These are phyloP conservation scores for Leonotis leonurus DNA, from an alignment of 257 asterid genomes.

Conservation along the genomic window DNA sequence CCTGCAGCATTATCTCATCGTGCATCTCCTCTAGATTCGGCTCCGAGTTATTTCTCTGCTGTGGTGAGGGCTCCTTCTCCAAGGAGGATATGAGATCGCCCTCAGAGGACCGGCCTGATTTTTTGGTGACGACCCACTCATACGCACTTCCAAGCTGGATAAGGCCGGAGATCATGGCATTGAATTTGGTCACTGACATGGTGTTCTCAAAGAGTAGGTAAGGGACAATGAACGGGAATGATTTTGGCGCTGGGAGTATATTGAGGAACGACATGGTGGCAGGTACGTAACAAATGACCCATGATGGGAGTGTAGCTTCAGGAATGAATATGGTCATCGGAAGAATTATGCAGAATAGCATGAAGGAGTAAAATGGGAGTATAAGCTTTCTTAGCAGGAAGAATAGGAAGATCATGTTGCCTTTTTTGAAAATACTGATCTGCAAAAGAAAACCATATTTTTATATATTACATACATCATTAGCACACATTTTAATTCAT, in stretches of 20 bases:
- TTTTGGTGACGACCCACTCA: constrained; percentile 89
- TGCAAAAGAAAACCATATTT: constrained; percentile 21
- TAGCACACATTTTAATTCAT: no score
- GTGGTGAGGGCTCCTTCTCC: constrained; percentile 41
- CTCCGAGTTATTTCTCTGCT: constrained; percentile 35
- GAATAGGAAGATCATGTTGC: constrained; percentile 48
- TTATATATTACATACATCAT: no score
- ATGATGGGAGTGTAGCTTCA: constrained; percentile 75
- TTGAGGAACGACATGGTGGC: constrained; percentile 71
- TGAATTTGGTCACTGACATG: constrained; percentile 92
- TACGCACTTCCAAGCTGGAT: constrained; percentile 89
- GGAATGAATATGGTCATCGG: constrained; percentile 93
- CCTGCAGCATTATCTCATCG: constrained; percentile 40
- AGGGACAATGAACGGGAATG: constrained; percentile 86
- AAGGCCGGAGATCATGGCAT: constrained; percentile 93
- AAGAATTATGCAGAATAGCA: constrained; percentile 78
- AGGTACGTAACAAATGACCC: constrained; percentile 83
- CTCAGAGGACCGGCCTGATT: constrained; percentile 84
- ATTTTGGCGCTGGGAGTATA: constrained; percentile 73
- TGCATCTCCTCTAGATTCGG: constrained; percentile 34
- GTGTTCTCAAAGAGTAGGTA: constrained; percentile 87
- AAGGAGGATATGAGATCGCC: constrained; percentile 48
- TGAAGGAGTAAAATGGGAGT: constrained; percentile 88
- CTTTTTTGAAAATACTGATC: constrained; percentile 43
- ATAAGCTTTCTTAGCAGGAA: constrained; percentile 63